Base-by-base conservation (phyloP, 2,329 filamentous ascomycete genomes). In the Penicillium griseofulvum region DNA sequence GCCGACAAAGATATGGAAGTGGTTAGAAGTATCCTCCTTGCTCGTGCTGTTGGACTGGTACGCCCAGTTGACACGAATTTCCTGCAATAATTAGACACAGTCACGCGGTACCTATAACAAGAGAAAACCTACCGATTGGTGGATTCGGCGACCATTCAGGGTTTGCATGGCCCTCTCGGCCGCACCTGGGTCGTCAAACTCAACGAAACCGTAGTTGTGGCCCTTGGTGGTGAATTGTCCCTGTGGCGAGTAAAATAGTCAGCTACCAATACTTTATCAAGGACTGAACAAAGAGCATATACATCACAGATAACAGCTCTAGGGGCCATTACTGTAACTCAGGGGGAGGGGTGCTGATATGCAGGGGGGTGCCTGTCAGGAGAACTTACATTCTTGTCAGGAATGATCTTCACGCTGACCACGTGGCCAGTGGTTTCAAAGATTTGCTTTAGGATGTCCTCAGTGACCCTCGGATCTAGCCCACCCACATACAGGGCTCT, bases 1-100 rank as follows among this genome's bases (percentile, higher is more conserved):
- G 58, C 94, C 94, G 54, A 99, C 94, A 65, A 99, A 99, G 71
- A 99, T 97, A 76, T 99, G 94, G 80, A 97, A 99, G 74, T 99
- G 94, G 74, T 92, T 90, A 7, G 93, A 96, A 1, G 94, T 99
- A 70, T 99, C 94, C 76, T 99, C 94, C 78, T 97, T 99, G 81
- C 85, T 94, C 28, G 85, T 81, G 55, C 85, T 93, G 81, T 96
- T 99, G 64, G 93, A 94, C 80, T 99, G 94, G 70, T 99, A 99
- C 22, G 94, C 94, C 94, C 94, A 99, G 81, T 99, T 99, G 69
- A 99, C 94, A 53, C 92, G 90, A 61, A 99, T 99, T 82, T 99
- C 94, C 91, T 96, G 71, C 38, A 38, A 34, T 2, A 52, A 52
- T 52, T 52, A 52, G 50, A 34, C 8, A 29, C 52, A 49, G 31